These are phyloP conservation scores for Posidonia australis DNA, from an alignment of 106 monocot genomes.

Conservation along the genomic window DNA sequence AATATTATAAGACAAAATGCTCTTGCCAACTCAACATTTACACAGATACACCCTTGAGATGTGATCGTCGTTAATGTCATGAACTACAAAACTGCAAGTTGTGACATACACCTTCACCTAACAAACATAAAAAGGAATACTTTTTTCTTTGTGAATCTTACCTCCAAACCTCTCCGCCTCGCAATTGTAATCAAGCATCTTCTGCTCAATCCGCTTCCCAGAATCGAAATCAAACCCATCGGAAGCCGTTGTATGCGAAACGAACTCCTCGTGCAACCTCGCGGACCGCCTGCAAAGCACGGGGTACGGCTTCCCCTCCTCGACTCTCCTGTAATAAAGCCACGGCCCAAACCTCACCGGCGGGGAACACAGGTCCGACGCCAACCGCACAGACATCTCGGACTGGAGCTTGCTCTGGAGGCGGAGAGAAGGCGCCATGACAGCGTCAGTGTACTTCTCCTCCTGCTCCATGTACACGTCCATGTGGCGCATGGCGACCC, in stretches of 20 bases:
- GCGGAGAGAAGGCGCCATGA: constrained; percentile 50
- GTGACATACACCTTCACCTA: too few relatives aligned
- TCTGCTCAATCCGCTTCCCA: constrained; percentile 86
- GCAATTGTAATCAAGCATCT: constrained; percentile 72
- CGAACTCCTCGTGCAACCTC: constrained; percentile 60
- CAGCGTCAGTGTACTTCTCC: constrained; percentile 80
- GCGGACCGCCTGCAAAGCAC: constrained; percentile 81
- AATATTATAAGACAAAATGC: too few relatives aligned
- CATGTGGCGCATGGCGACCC: constrained; percentile 87
- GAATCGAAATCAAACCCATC: constrained; percentile 73
- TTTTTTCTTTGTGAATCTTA: constrained; percentile 13
- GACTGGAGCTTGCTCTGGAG: constrained; percentile 74
- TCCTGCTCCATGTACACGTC: constrained; percentile 83
- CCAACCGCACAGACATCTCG: constrained; percentile 79
- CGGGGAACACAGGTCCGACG: constrained; percentile 57
- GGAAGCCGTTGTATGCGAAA: constrained; percentile 53
- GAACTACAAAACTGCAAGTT: too few relatives aligned
- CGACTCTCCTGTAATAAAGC: constrained; percentile 78
- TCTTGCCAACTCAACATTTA: too few relatives aligned
- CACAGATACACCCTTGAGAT: too few relatives aligned
- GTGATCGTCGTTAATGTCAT: too few relatives aligned
- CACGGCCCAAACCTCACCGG: constrained; percentile 87
- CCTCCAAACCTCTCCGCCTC: constrained; percentile 90
- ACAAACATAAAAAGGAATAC: not conserved
- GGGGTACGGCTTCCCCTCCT: constrained; percentile 83